These are phyloP conservation scores for Akebia trifoliata DNA, from an alignment of 164 flowering plant genomes.

Conservation along the genomic window DNA sequence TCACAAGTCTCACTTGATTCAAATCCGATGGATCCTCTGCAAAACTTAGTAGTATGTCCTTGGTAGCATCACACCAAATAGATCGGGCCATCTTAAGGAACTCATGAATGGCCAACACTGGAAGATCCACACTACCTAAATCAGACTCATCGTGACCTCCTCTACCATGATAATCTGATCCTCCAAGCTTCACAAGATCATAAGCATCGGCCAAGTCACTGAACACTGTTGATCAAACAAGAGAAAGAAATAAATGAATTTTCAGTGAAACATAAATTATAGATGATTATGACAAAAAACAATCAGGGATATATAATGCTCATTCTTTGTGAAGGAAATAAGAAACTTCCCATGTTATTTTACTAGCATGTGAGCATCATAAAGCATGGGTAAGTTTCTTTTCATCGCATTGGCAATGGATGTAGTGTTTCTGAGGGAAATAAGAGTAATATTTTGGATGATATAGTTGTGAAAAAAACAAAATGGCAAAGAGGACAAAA, in stretches of 20 bases:
- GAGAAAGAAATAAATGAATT: neutral
- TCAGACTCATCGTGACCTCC: slow-evolving; percentile 69
- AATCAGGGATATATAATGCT: neutral
- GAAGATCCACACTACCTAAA: slow-evolving; percentile 80
- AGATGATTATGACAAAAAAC: neutral
- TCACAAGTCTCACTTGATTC: slow-evolving; percentile 42
- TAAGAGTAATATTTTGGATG: neutral
- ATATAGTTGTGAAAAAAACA: no score
- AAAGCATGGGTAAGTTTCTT: neutral
- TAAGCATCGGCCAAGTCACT: slow-evolving; percentile 72
- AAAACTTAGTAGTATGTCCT: slow-evolving; percentile 40
- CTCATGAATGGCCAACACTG: slow-evolving; percentile 47
- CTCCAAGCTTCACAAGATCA: slow-evolving; percentile 82
- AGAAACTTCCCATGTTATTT: neutral
- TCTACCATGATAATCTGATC: slow-evolving; percentile 90
- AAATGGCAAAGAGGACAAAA: no score
- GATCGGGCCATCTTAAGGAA: slow-evolving; percentile 83
- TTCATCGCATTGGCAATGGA: neutral
- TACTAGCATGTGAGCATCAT: neutral
- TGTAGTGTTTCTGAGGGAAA: neutral
- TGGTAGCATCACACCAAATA: slow-evolving; percentile 68
- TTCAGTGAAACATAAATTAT: neutral
- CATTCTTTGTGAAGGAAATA: neutral
- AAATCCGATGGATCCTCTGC: slow-evolving; percentile 59
- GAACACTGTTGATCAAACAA: slow-evolving; percentile 32